Conservation (phyloP, 768 basidiomycete genomes). For the Lepiota venenata region DNA sequence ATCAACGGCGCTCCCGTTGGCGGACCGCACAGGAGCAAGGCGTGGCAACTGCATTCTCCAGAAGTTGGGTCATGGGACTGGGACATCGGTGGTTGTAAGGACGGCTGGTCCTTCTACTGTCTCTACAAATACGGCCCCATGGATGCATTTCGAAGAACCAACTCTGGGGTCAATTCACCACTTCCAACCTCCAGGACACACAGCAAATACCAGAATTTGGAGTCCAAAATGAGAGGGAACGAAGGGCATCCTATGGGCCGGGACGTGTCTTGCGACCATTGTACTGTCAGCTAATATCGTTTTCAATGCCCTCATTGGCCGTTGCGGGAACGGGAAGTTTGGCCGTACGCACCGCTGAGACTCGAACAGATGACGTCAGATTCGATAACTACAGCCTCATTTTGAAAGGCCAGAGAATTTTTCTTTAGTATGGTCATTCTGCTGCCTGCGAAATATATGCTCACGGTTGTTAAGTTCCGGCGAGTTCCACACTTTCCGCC, state of each 20-base stretch:
- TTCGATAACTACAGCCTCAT: slow-evolving; percentile 73
- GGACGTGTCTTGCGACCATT: slow-evolving; percentile 5
- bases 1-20: not conserved
- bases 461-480: slow-evolving; percentile 55
- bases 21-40: slow-evolving; percentile 8
- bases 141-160: not conserved
- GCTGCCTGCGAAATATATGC: not conserved
- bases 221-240: slow-evolving; percentile 9
- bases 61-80: slow-evolving; percentile 8
- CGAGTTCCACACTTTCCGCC: slow-evolving; percentile 80
- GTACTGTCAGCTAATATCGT: slow-evolving; percentile 6
- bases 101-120: not conserved
- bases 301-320: slow-evolving; percentile 8
- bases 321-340: not conserved
- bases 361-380: slow-evolving; percentile 34
- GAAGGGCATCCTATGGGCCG: slow-evolving; percentile 3
- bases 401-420: slow-evolving; percentile 65
- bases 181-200: not conserved
- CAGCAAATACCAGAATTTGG: not conserved
- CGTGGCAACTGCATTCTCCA: not conserved
- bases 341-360: slow-evolving; percentile 6
- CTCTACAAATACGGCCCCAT: slow-evolving; percentile 7
- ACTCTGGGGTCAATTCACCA: not conserved
- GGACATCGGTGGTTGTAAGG: not conserved
- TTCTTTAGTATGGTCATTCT: slow-evolving; percentile 54